Base-by-base conservation (phyloP, 768 basidiomycete species). In the Hygrophoropsis aurantiaca region DNA sequence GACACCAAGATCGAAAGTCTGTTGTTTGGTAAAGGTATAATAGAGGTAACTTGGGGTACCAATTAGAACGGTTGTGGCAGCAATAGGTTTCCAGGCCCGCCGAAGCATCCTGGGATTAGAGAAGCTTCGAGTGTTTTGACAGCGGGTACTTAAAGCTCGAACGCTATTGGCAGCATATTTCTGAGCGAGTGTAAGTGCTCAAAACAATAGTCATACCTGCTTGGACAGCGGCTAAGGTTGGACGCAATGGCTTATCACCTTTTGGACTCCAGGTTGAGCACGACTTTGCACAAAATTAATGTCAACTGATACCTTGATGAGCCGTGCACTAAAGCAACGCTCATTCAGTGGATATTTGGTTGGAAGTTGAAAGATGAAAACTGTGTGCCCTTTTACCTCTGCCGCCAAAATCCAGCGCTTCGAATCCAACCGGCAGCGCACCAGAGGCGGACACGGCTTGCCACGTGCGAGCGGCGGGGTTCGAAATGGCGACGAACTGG, bases 11-110 rank as follows among this genome's bases (percentile, higher is more conserved):
- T 80, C 76, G 62, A 90, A 88, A 5, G 79, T 78, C 49, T 79
- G 70, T 11, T 74, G 65, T 26, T 64, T 66, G 52, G 62, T 59
- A 54, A 68, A 72, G 41, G 63, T 65, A 67, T 84, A 82, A 62
- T 78, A 80, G 52, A 77, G 55, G 65, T 85, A 88, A 19, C 77
- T 72, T 26, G 87, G 79, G 16, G 73, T 67, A 48, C 79, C 83
- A 52, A 84, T 66, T 47, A 76, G 68, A 5, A 80, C 71, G 11
- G 77, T 74, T 11, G 73, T 63, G 42, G 80, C 80, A 49, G 80
- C 71, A 57, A 84, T 52, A 20, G 86, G 85, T 61, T 80, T 89
- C 86, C 84, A 87, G 34, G 74, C 77, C 53, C 76, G 77, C 57
- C 73, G 73, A 49, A 87, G 68, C 84, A 90, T 90, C 25, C 58